Evolutionary conservation across 2,329 filamentous ascomycete genomes (phyloP), one percentile per base, ranked within the genome.

Genomic region (Penicillium sp.): DNA sequence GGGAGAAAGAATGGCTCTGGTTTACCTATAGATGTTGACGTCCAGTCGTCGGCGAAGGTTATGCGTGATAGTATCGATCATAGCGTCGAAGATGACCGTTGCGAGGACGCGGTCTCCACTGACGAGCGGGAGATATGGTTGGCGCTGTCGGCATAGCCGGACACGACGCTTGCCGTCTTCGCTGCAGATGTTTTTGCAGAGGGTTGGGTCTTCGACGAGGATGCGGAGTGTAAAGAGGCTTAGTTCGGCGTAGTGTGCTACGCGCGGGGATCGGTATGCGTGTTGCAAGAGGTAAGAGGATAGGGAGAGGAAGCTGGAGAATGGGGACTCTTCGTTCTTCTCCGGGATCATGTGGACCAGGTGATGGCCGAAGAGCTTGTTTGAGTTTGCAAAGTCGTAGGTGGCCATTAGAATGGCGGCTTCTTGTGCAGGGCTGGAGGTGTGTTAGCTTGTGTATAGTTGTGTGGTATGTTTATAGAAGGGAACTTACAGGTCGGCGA

Each of bases 221-320:
- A 97, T 87, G 24, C 93, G 91, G 60, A 98, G 82, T 10, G 93
- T 90, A 80, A 96, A 90, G 17, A 98, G 84, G 70, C 89, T 93
- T 26, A 97, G 84, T 70, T 96, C 89, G 2, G 92, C 89, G 77
- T 99, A 99, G 64, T 91, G 84, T 0, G 91, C 87, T 13, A 91
- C 88, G 65, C 95, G 86, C 33, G 84, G 77, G 3, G 92, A 96
- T 22, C 95, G 87, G 76, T 97, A 91, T 1, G 95, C 93, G 78
- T 99, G 94, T 70, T 97, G 93, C 53, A 96, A 86, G 35, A 98
- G 85, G 77, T 99, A 99, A 2, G 94, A 98, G 3, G 91, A 91
- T 47, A 97, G 83, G 0, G 94, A 98, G 30, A 98, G 81, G 73
- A 94, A 96, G 68, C 87, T 89, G 51, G 90, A 88, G 65, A 99